phyloP scores from a whole-genome alignment of 306 rosid genomes.

The Vachellia collinsii region DNA sequence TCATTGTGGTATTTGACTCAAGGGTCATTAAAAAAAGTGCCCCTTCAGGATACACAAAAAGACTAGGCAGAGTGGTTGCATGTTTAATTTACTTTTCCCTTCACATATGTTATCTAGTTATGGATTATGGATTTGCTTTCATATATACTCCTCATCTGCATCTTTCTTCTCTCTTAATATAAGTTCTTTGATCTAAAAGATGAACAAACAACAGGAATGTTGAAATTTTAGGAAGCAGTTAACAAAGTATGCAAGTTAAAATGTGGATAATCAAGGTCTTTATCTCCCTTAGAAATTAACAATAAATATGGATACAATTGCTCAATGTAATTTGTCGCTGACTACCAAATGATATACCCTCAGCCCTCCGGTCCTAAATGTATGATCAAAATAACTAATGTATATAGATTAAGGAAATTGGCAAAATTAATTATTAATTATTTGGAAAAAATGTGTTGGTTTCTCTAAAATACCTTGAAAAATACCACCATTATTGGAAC shows the following conservation, averaged over 20 bases:
- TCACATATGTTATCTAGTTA: neutral
- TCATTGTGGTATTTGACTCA: neutral
- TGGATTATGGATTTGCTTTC: neutral
- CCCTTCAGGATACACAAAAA: neutral
- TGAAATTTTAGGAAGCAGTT: neutral
- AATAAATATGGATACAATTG: conserved; percentile 11
- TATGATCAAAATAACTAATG: too few species aligned
- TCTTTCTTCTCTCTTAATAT: neutral
- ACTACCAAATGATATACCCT: conserved; percentile 6
- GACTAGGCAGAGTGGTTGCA: neutral
- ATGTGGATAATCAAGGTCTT: conserved; percentile 11
- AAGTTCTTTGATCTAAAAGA: neutral
- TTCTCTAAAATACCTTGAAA: neutral
- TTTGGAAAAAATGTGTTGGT: neutral
- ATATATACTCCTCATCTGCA: neutral
- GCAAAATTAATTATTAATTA: neutral
- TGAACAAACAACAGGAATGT: conserved; percentile 3
- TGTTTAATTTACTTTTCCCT: neutral
- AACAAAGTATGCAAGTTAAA: neutral
- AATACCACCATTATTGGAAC: neutral
- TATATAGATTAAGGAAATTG: too few species aligned
- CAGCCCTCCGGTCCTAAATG: neutral
- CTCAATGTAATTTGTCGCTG: conserved; percentile 21
- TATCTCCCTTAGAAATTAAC: conserved; percentile 12
- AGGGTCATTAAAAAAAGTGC: neutral